These are phyloP conservation scores for Verticillium longisporum DNA, from an alignment of 2,329 filamentous ascomycete genomes.

Conservation along the genomic window DNA sequence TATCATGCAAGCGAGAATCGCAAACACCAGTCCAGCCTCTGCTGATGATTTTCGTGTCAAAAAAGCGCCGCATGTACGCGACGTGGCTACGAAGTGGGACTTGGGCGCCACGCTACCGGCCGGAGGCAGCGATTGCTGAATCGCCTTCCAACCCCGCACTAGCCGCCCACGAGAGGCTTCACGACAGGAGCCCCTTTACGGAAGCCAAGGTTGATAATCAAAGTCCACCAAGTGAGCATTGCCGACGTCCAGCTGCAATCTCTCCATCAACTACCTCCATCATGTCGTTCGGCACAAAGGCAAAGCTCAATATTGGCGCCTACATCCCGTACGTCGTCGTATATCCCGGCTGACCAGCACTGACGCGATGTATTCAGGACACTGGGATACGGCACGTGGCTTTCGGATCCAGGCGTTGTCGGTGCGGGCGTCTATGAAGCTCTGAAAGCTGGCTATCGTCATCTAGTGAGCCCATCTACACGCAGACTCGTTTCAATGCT, in stretches of 20 bases:
- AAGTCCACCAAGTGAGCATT: too few relatives aligned
- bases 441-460: slow-evolving; percentile 61
- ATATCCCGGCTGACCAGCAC: slow-evolving; percentile 47
- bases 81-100: not conserved
- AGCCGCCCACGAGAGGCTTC: not conserved
- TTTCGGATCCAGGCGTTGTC: slow-evolving; percentile 63
- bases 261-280: slow-evolving; percentile 1
- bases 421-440: slow-evolving; percentile 64
- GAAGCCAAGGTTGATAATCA: too few relatives aligned
- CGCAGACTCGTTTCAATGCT: not conserved
- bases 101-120: not conserved
- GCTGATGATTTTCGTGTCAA: too few relatives aligned
- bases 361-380: not conserved
- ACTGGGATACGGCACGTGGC: slow-evolving; percentile 58
- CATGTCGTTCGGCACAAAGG: slow-evolving; percentile 50
- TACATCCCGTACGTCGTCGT: slow-evolving; percentile 57
- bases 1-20: too few relatives aligned
- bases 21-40: too few relatives aligned
- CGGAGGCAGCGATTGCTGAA: not conserved
- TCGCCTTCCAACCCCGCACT: not conserved
- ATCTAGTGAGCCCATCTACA: slow-evolving; percentile 51
- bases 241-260: too few relatives aligned
- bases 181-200: too few relatives aligned
- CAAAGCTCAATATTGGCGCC: slow-evolving; percentile 56
- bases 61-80: too few relatives aligned